Evolutionary conservation across 1,139 yeast genomes (phyloP).

Genomic region (Saccharomycopsis hybrid): DNA sequence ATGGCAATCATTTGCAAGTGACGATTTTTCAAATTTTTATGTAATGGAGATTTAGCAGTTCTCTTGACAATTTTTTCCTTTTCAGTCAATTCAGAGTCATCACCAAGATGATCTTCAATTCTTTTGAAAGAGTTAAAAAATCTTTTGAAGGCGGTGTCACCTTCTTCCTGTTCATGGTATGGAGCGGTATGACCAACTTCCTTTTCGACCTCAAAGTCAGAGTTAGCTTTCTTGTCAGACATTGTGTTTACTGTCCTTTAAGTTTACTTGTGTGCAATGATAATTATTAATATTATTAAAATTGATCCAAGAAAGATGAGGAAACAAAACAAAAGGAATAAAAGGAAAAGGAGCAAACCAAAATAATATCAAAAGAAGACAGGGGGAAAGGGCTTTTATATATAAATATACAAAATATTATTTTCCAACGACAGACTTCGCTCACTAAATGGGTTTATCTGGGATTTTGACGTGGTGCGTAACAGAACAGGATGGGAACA

Average conservation of each 20-base stretch:
- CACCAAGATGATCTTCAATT: conserved; percentile 57
- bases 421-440: too few relatives aligned
- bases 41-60: conserved; percentile 66
- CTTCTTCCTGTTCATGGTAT: not conserved
- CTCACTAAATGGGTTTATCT: too few relatives aligned
- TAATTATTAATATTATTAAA: too few relatives aligned
- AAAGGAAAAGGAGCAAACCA: not conserved
- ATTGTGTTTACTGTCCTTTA: not conserved
- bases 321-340: not conserved
- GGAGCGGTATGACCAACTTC: conserved; percentile 17
- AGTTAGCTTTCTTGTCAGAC: conserved; percentile 20
- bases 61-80: conserved; percentile 61
- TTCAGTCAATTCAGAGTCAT: conserved; percentile 45
- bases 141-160: conserved; percentile 30
- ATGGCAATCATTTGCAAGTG: conserved; percentile 76
- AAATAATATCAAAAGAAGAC: not conserved
- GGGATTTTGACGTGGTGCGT: too few relatives aligned
- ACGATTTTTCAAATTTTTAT: conserved; percentile 56
- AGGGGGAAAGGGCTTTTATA: not conserved
- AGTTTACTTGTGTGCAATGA: too few relatives aligned
- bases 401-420: too few relatives aligned
- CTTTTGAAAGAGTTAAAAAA: conserved; percentile 53
- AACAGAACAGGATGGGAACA: too few relatives aligned
- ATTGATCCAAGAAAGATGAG: too few relatives aligned
- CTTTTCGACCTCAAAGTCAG: conserved; percentile 20